Evolutionary conservation across 345 rosid species (phyloP), one percentile per base, ranked within the genome.

Genomic region (Corchorus olitorius): DNA sequence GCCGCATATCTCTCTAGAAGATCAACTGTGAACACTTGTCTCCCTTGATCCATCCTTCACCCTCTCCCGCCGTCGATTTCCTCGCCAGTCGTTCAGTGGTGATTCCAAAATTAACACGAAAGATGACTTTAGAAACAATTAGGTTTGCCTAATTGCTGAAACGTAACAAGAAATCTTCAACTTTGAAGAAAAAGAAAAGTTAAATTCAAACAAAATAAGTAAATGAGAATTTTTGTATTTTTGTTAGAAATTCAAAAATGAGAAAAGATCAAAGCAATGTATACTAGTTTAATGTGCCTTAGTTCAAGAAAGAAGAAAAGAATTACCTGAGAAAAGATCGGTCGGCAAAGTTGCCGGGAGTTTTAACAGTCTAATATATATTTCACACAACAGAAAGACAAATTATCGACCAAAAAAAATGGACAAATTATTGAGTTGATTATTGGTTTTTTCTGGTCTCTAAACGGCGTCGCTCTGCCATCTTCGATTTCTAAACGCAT

Each of bases 1-100:
- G 99, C 89, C 17, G 95, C 98, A 81, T 87, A 86, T 79, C 97
- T 88, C 82, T 96, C 97, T 1, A 96, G 97, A 35, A 89, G 92
- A 83, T 96, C 99, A 13, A 92, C 99, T 13, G 89, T 65, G 85
- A 96, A 96, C 8, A 94, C 95, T 80, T 87, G 94, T 86, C 94
- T 83, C 73, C 86, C 87, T 75, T 79, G 89, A 84, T 95, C 99
- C 98, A 92, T 90, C 60, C 34, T 50, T 39, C 49, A 55, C 59
- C 22, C 73, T 69, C 17, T 69, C 73, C 73, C 17, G 73, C 59
- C 60, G 46, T 9, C 16, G 14, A 27, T 69, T 69, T 12, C 46
- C 50, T 65, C 70, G 14, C 43, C 46, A 13, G 67, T 16, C 68
- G 2, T 12, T 22, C 48, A 27, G 49, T 35, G 67, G 37, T 60